A percentile compares a stretch with the other conserved stretches of the same genome.
These are phyloP conservation scores for Chaetomiaceae sp. DNA, from an alignment of 2,329 filamentous ascomycete species.

Conservation along the genomic window DNA sequence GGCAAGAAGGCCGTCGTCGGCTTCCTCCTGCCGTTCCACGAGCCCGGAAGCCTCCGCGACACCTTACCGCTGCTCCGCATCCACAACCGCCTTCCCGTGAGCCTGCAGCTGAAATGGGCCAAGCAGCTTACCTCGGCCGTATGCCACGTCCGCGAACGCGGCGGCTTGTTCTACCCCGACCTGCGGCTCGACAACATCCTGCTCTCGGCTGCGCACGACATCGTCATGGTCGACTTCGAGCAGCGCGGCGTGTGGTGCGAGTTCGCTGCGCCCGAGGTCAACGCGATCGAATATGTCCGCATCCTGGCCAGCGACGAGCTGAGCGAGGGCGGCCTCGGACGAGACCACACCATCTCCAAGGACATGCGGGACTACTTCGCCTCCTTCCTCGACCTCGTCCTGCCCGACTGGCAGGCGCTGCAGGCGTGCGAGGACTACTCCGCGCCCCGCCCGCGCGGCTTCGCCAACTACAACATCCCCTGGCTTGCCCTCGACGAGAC, in stretches of 20 bases:
- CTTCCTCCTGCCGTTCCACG: slow-evolving; percentile 50
- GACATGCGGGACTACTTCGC: slow-evolving; percentile 37
- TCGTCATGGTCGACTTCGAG: slow-evolving; percentile 56
- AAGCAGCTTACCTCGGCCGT: slow-evolving; percentile 47
- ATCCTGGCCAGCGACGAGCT: slow-evolving; percentile 43
- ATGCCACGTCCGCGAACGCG: slow-evolving; percentile 41
- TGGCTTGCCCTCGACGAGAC: slow-evolving; percentile 46
- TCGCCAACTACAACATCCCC: slow-evolving; percentile 45
- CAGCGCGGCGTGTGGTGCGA: slow-evolving; percentile 58
- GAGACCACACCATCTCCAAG: slow-evolving; percentile 29
- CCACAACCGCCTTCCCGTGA: slow-evolving; percentile 36
- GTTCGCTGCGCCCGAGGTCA: slow-evolving; percentile 55
- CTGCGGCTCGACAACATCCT: slow-evolving; percentile 56
- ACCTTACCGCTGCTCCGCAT: slow-evolving; percentile 45
- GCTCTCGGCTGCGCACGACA: slow-evolving; percentile 40
- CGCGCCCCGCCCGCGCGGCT: slow-evolving; percentile 12
- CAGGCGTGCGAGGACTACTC: slow-evolving; percentile 38
- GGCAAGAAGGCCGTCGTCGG: slow-evolving; percentile 50
- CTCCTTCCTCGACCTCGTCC: slow-evolving; percentile 36
- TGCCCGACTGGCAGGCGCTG: slow-evolving; percentile 42
- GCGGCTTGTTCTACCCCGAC: slow-evolving; percentile 50
- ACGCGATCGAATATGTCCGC: slow-evolving; percentile 52
- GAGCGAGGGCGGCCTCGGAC: slow-evolving; percentile 27
- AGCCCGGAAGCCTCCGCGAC: slow-evolving; percentile 50
- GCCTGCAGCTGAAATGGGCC: slow-evolving; percentile 48